phyloP scores from a whole-genome alignment of 768 basidiomycete genomes.

The Polyporus arcularius region DNA sequence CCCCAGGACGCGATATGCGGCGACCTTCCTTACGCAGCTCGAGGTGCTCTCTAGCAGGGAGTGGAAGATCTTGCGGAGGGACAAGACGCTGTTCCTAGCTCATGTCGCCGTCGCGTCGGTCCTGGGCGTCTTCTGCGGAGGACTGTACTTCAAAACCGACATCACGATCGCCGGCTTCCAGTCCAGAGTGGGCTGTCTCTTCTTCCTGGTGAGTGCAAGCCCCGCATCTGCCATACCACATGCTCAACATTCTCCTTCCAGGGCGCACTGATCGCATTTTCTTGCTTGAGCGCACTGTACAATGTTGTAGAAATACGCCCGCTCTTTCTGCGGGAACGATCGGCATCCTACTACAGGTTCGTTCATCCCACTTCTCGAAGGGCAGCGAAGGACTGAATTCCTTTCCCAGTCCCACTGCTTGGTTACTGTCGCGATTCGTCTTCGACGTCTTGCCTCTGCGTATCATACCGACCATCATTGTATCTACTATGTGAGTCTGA shows the following conservation, averaged over 20 bases:
- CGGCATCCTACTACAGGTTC: constrained; percentile 83
- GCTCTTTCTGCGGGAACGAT: constrained; percentile 88
- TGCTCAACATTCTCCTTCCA: constrained; percentile 26
- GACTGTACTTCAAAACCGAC: constrained; percentile 81
- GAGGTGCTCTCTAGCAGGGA: constrained; percentile 81
- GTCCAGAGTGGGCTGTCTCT: constrained; percentile 88
- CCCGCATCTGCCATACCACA: not conserved
- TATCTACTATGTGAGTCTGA: constrained; percentile 72
- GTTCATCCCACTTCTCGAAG: constrained; percentile 14
- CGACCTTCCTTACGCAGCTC: constrained; percentile 89
- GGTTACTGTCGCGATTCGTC: constrained; percentile 85
- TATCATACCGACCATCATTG: constrained; percentile 84
- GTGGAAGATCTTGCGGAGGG: constrained; percentile 81
- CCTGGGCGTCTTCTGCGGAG: constrained; percentile 87
- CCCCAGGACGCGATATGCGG: constrained; percentile 47
- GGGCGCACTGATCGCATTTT: constrained; percentile 92
- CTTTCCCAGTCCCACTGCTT: constrained; percentile 71
- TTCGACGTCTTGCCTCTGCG: constrained; percentile 91
- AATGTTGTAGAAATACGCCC: constrained; percentile 83
- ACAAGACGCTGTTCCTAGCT: constrained; percentile 79
- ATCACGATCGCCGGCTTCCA: constrained; percentile 91
- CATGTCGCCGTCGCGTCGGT: constrained; percentile 71
- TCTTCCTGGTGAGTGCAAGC: constrained; percentile 72
- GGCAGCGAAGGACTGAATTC: not conserved
- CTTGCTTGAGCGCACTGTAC: constrained; percentile 85